These are phyloP conservation scores for Penicillium herquei DNA, from an alignment of 495 filamentous ascomycete species.

Conservation along the genomic window DNA sequence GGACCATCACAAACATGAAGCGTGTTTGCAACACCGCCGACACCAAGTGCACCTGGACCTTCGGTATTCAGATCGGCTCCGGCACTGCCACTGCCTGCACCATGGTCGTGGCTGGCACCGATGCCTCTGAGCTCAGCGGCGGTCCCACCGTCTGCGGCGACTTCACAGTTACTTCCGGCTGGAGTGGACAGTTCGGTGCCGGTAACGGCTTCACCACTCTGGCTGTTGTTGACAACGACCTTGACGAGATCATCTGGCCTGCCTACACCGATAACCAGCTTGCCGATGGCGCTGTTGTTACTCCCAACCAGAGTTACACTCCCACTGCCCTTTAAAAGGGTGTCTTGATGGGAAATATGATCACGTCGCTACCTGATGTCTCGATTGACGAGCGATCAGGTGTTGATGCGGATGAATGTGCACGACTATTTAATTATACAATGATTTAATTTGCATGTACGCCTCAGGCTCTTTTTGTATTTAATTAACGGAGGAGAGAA, in stretches of 20 bases:
- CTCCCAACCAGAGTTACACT: slow-evolving; percentile 54
- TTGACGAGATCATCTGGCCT: slow-evolving; percentile 46
- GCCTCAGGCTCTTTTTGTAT: too few relatives aligned
- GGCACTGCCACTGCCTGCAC: slow-evolving; percentile 28
- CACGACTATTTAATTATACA: too few relatives aligned
- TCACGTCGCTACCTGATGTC: background rate
- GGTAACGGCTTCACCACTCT: slow-evolving; percentile 55
- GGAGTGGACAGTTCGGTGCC: slow-evolving; percentile 55
- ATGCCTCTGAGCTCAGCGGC: slow-evolving; percentile 35
- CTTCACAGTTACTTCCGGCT: slow-evolving; percentile 52
- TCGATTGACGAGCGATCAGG: too few relatives aligned
- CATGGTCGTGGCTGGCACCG: slow-evolving; percentile 40
- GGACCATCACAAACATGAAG: slow-evolving; percentile 48
- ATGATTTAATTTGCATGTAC: too few relatives aligned
- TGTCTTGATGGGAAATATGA: background rate
- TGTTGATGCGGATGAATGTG: background rate
- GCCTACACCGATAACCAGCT: slow-evolving; percentile 49
- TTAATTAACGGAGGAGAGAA: too few relatives aligned
- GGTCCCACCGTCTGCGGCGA: slow-evolving; percentile 42
- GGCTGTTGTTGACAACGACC: slow-evolving; percentile 42
- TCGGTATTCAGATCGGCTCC: slow-evolving; percentile 42
- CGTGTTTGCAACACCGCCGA: slow-evolving; percentile 47
- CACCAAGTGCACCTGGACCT: slow-evolving; percentile 47
- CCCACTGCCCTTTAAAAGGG: slow-evolving; percentile 27
- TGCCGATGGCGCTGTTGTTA: slow-evolving; percentile 42